A percentile compares a stretch with the other conserved stretches of the same genome.
Evolutionary conservation across 495 filamentous ascomycete species (phyloP).

Genomic region (Polyplosphaeria fusca): DNA sequence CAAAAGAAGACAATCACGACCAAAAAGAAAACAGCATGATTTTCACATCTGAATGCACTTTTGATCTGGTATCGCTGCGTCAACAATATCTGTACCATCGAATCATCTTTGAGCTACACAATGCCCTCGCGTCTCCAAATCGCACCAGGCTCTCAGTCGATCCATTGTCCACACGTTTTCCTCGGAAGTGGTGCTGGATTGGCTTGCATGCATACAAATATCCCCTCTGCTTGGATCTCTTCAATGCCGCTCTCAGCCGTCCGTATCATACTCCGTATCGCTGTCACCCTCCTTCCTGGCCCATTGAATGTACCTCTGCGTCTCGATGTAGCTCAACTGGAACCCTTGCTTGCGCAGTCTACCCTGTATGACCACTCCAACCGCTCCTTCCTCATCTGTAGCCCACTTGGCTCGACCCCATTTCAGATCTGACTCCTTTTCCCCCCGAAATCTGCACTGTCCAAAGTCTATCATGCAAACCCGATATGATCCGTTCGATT

Average conservation of each 20-base stretch:
- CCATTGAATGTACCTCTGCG: not conserved
- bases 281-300: not conserved
- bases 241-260: not conserved
- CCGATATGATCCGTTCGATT: not conserved
- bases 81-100: too few species aligned
- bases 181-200: not conserved
- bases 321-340: not conserved
- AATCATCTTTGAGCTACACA: too few species aligned
- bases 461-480: not conserved
- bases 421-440: not conserved
- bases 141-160: too few species aligned
- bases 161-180: too few species aligned
- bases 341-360: not conserved
- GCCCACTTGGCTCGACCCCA: not conserved
- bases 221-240: not conserved
- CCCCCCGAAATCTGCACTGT: not conserved
- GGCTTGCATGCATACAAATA: not conserved
- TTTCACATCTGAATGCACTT: too few species aligned
- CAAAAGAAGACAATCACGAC: too few species aligned
- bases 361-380: not conserved
- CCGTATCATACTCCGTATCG: not conserved
- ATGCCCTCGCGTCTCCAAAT: too few species aligned
- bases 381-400: not conserved
- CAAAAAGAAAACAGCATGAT: too few species aligned
- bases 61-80: too few species aligned